Base-by-base conservation (phyloP, 768 basidiomycete species). In the Cubamyces lactineus region DNA sequence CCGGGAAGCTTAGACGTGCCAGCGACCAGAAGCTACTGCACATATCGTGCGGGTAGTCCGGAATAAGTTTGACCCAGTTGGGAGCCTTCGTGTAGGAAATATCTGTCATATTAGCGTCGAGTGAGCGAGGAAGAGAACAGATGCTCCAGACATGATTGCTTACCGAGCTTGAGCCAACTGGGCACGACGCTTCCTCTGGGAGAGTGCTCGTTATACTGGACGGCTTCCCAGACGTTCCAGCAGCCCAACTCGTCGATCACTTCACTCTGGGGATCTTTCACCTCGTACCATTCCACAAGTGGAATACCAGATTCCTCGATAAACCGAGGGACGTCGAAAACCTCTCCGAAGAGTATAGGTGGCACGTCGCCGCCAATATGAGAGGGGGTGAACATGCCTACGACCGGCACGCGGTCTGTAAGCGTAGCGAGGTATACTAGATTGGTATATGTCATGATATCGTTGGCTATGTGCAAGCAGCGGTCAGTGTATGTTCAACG, bases 401-500 rank as follows among this genome's bases (percentile, higher is more conserved):
- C 53, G 57, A 81, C 71, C 15, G 80, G 75, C 13, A 78, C 71
- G 28, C 79, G 78, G 38, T 72, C 69, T 5, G 78, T 76, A 59
- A 80, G 61, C 24, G 71, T 40, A 24, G 74, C 77, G 19, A 81
- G 75, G 64, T 79, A 79, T 38, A 81, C 70, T 56, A 80, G 70
- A 65, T 80, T 80, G 50, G 72, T 72, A 66, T 75, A 68, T 6
- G 88, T 88, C 84, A 89, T 88, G 30, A 89, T 86, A 74, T 90
- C 88, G 77, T 91, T 91, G 7, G 88, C 88, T 90, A 66, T 24
- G 30, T 53, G 45, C 46, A 39, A 57, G 19, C 13, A 3, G 34
- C 34, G 26, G 42, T 38, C 23, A 54, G 55, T 48, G 64, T 42
- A 39, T 51, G 34, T 8, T 16, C 9, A 34, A 43, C 39, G 30